Evolutionary conservation across 140 eudicot species (phyloP), one percentile per base, ranked within the genome.

Genomic region (Ambrosia hybrid): DNA sequence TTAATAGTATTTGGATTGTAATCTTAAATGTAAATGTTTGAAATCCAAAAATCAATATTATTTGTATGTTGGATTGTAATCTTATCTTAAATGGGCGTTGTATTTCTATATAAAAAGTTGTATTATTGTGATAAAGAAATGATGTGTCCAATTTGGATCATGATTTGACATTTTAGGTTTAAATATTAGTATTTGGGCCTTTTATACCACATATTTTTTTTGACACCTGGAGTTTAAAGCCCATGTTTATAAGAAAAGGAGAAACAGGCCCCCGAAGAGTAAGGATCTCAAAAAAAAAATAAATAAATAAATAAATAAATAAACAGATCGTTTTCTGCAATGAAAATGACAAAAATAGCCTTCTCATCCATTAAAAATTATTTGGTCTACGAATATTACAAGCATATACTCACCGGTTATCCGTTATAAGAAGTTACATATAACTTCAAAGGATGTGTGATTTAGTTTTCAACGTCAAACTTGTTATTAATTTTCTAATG

Each of bases 161-260:
- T 51, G 78, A 9, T 38, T 34, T 74, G 72, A 51, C 53, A 74
- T 63, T 34, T 51, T 51, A 51, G 41, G 49, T 74, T 51, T 74
- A 65, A 73, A 34, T 63, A 63, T 34, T 63, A 12, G 43, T 38
- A 36, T 73, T n/a, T 73, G 64, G 69, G 33, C 17, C 66, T 17
- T 59, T 11, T 64, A 39, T 17, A 36, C 61, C 58, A 51, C 3
- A 62, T 38, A 59, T 34, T 62, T 60, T 60, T 60, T 68, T 74
- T 38, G 72, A 74, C 78, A 63, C 38, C 65, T 74, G 72, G 72
- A 36, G 13, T 36, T 15, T 41, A 6, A 17, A 38, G 21, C 3
- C 16, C 17, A 14, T n/a, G 1, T 73, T 26, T 1, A 34, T 12
- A 9, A 34, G 13, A 30, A 60, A 56, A 11, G 58, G 8, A 45